Conservation (phyloP, 805 yeast species). For the Candida maris region DNA sequence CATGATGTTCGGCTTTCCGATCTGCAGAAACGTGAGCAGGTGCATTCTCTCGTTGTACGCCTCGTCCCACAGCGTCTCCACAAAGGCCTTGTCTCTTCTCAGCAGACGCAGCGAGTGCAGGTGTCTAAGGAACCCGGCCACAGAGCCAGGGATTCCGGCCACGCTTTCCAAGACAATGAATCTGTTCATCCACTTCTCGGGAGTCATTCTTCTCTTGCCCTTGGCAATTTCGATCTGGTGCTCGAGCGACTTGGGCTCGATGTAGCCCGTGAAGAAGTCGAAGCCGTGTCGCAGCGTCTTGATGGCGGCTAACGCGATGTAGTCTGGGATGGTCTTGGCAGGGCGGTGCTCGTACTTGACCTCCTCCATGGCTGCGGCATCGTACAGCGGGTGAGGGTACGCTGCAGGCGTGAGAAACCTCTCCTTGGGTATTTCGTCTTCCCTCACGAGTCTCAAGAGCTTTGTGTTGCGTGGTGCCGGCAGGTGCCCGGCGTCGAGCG, state of each 20-base stretch:
- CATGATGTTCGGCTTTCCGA: constrained; percentile 60
- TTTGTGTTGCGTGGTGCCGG: constrained; percentile 13
- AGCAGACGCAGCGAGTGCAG: constrained; percentile 59
- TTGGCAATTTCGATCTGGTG: constrained; percentile 25
- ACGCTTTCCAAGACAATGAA: constrained; percentile 63
- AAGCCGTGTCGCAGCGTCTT: constrained; percentile 45
- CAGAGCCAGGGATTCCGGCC: constrained; percentile 82
- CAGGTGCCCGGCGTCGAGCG: no score
- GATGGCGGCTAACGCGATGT: constrained; percentile 47
- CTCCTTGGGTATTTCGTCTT: constrained; percentile 12
- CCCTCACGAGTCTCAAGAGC: constrained; percentile 10
- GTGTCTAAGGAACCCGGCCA: constrained; percentile 69
- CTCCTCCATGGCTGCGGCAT: constrained; percentile 34
- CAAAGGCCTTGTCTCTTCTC: constrained; percentile 68
- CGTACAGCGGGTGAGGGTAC: constrained; percentile 43
- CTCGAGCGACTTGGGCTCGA: constrained; percentile 43
- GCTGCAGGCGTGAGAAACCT: constrained; percentile 28
- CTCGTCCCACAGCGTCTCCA: constrained; percentile 68
- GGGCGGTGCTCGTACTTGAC: constrained; percentile 50
- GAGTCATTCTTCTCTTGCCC: constrained; percentile 50
- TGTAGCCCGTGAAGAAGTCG: constrained; percentile 63
- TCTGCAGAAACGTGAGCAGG: constrained; percentile 60
- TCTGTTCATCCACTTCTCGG: constrained; percentile 59
- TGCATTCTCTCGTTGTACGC: constrained; percentile 81
- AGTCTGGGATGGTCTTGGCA: constrained; percentile 47